phyloP scores from a whole-genome alignment of 305 asterid species.

The Petunia hybrid region DNA sequence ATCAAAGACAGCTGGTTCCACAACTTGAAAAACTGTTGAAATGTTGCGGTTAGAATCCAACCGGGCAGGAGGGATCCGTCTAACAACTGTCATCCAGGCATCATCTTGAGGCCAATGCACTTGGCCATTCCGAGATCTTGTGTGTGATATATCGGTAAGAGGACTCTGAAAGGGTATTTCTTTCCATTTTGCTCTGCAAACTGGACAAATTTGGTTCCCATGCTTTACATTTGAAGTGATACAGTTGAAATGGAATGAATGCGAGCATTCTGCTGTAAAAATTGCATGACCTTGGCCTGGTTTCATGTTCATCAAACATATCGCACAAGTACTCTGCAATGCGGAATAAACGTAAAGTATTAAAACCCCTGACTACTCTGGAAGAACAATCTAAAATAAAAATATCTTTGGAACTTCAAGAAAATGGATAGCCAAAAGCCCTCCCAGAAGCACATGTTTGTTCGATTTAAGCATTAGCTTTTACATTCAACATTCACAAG shows the following conservation, averaged over 20 bases:
- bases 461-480: neutral
- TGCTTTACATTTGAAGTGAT: slow-evolving; percentile 84
- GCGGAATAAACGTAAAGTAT: neutral
- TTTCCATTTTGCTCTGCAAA: slow-evolving; percentile 92
- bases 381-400: neutral
- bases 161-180: slow-evolving; percentile 75
- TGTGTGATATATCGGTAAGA: slow-evolving; percentile 43
- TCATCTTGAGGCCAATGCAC: slow-evolving; percentile 53
- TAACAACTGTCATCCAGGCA: slow-evolving; percentile 44
- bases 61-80: slow-evolving; percentile 57
- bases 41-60: slow-evolving; percentile 38
- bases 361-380: neutral
- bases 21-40: slow-evolving; percentile 39
- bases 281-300: slow-evolving; percentile 86
- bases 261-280: slow-evolving; percentile 95
- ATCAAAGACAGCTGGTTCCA: slow-evolving; percentile 70
- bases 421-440: slow-evolving; percentile 13
- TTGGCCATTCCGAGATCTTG: slow-evolving; percentile 46
- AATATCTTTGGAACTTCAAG: neutral
- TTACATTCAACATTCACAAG: neutral
- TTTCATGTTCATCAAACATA: slow-evolving; percentile 76
- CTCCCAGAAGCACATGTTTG: neutral
- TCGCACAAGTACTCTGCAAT: slow-evolving; percentile 75
- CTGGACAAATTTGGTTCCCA: slow-evolving; percentile 84
- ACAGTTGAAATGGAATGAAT: slow-evolving; percentile 87